These are phyloP conservation scores for Blastomyces gilchristii DNA, from an alignment of 2,329 filamentous ascomycete genomes.

Conservation along the genomic window DNA sequence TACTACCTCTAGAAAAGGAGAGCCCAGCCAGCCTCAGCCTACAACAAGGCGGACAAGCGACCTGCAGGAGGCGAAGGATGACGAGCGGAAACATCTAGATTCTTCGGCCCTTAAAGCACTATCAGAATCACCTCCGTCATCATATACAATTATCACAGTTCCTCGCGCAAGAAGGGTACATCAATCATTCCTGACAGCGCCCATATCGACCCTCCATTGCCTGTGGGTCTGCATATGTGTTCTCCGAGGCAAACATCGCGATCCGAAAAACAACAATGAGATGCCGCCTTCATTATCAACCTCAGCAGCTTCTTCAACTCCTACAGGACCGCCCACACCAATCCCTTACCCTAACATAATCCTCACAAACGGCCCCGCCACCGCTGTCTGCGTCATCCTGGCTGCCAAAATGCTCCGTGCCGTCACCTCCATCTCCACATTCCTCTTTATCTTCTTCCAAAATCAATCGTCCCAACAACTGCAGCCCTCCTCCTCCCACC, in stretches of 20 bases:
- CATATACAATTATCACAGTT: constrained; percentile 57
- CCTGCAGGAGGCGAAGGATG: not conserved
- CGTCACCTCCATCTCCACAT: constrained; percentile 27
- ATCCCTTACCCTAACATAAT: constrained; percentile 59
- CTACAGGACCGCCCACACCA: not conserved
- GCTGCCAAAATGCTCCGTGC: constrained; percentile 48
- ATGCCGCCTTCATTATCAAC: constrained; percentile 18
- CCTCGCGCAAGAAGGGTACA: constrained; percentile 72
- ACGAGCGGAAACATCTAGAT: constrained; percentile 21
- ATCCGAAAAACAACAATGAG: constrained; percentile 12
- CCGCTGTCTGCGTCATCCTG: constrained; percentile 64
- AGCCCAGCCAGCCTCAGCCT: not conserved
- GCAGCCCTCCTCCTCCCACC: not conserved
- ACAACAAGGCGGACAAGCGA: not conserved
- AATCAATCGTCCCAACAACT: constrained; percentile 7
- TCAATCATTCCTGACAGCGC: constrained; percentile 65
- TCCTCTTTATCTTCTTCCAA: constrained; percentile 9
- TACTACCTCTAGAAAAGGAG: not conserved
- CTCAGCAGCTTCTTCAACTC: constrained; percentile 6
- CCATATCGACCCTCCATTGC: constrained; percentile 56
- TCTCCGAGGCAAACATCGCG: constrained; percentile 36
- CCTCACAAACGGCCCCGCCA: constrained; percentile 80
- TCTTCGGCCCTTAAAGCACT: constrained; percentile 23
- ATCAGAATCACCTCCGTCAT: constrained; percentile 18
- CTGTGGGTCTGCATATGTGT: constrained; percentile 52